A percentile compares a stretch with the other conserved stretches of the same genome.
phyloP scores from a whole-genome alignment of 2,329 filamentous ascomycete species.

The Cadophora sp. region DNA sequence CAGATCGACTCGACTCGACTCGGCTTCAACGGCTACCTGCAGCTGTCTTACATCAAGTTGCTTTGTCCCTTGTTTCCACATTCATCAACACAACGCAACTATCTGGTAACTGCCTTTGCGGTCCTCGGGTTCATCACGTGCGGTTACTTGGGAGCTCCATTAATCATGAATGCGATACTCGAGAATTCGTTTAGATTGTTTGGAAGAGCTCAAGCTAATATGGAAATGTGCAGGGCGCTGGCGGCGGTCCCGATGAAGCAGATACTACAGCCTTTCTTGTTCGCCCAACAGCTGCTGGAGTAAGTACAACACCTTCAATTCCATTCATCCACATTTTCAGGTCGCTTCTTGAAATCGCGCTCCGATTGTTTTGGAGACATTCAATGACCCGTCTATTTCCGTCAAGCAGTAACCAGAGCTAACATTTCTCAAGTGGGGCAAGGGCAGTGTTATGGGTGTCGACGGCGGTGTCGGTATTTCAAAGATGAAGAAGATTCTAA shows the following conservation, averaged over 20 bases:
- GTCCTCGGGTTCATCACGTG: constrained; percentile 1
- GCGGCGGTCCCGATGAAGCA: constrained; percentile 88
- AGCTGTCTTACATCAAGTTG: constrained; percentile 27
- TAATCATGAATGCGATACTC: not conserved
- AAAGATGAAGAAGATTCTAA: constrained; percentile 80
- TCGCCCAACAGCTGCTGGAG: constrained; percentile 73
- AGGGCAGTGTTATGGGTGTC: constrained; percentile 85
- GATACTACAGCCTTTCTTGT: constrained; percentile 91
- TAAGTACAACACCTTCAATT: not conserved
- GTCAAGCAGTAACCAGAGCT: not conserved
- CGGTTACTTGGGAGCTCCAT: not conserved
- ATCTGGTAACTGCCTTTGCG: not conserved
- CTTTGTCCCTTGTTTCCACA: not conserved
- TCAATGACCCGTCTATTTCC: not conserved
- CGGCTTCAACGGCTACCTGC: constrained; percentile 33
- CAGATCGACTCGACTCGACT: not conserved
- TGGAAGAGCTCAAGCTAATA: constrained; percentile 26
- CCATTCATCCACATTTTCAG: not conserved
- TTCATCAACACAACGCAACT: not conserved
- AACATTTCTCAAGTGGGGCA: constrained; percentile 65
- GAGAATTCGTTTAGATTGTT: not conserved
- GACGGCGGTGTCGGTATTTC: constrained; percentile 92
- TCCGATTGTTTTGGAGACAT: not conserved
- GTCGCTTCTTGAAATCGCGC: not conserved
- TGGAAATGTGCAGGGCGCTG: constrained; percentile 69